Conservation (phyloP, 495 filamentous ascomycete species). For the Choiromyces venosus region DNA sequence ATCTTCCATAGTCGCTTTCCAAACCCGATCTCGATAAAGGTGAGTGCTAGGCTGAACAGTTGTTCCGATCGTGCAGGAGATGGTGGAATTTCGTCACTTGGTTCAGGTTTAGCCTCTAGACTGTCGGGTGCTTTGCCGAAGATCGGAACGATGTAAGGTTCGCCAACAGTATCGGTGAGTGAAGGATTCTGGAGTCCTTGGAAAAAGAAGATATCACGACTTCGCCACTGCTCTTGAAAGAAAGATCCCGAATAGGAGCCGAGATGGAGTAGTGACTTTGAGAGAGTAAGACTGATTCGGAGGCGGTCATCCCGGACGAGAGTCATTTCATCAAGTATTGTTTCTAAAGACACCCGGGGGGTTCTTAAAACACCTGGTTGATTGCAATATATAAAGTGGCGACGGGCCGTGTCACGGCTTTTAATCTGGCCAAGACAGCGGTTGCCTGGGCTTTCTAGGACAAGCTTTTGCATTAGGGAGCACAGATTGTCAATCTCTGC, state of each 20-base stretch:
- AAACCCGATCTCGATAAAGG: slow-evolving; percentile 23
- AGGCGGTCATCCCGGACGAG: neutral
- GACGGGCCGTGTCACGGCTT: neutral
- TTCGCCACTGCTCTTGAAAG: slow-evolving; percentile 20
- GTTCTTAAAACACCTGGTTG: neutral
- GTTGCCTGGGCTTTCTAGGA: neutral
- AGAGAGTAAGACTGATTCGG: slow-evolving; percentile 9
- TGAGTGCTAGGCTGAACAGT: slow-evolving; percentile 19
- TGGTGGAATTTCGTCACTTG: neutral
- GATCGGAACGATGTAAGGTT: slow-evolving; percentile 9
- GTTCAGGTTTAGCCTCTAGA: neutral
- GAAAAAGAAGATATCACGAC: slow-evolving; percentile 22
- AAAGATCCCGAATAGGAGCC: slow-evolving; percentile 17
- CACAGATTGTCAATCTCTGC: slow-evolving; percentile 17
- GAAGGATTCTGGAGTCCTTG: neutral
- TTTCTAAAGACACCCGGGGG: slow-evolving; percentile 5
- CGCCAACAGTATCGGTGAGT: neutral
- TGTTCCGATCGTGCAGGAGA: slow-evolving; percentile 5
- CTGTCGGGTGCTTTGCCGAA: neutral
- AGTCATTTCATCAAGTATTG: slow-evolving; percentile 8
- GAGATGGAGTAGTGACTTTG: slow-evolving; percentile 16
- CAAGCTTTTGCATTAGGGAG: slow-evolving; percentile 8
- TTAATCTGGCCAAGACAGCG: slow-evolving; percentile 1
- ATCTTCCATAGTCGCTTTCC: slow-evolving; percentile 15
- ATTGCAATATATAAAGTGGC: slow-evolving; percentile 6